A percentile compares a stretch with the other conserved stretches of the same genome.
These are phyloP conservation scores for Arthroderma uncinatum DNA, from an alignment of 2,329 filamentous ascomycete genomes.

Conservation along the genomic window DNA sequence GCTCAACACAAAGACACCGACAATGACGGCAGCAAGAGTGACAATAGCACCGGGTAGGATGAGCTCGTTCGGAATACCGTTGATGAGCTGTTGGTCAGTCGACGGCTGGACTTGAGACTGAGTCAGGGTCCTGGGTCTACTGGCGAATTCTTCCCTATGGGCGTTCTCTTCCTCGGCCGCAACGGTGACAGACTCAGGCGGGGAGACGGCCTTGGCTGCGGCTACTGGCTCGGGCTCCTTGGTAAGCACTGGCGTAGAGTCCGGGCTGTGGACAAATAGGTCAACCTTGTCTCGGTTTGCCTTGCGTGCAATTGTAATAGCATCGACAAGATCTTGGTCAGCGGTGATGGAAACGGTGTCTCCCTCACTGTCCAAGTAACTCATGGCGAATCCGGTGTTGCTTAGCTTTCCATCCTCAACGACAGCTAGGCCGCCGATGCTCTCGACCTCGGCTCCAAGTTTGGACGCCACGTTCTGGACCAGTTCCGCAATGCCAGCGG, in stretches of 20 bases:
- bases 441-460: conserved; percentile 69
- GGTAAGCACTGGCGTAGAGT: conserved; percentile 68
- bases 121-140: conserved; percentile 29
- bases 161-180: conserved; percentile 46
- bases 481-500: conserved; percentile 69
- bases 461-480: conserved; percentile 69
- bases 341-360: conserved; percentile 96
- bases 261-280: conserved; percentile 87
- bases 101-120: conserved; percentile 39
- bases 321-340: conserved; percentile 83
- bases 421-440: conserved; percentile 67
- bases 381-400: conserved; percentile 73
- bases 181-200: conserved; percentile 41
- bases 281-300: conserved; percentile 84
- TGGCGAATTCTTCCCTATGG: conserved; percentile 25
- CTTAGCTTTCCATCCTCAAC: conserved; percentile 71
- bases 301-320: conserved; percentile 70
- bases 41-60: conserved; percentile 88
- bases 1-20: conserved; percentile 82
- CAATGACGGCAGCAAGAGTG: conserved; percentile 85
- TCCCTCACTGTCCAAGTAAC: conserved; percentile 93
- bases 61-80: conserved; percentile 86
- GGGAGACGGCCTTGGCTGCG: conserved; percentile 40
- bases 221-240: conserved; percentile 48
- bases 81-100: conserved; percentile 66